phyloP scores from a whole-genome alignment of 2,329 filamentous ascomycete species.

The Pseudophaeomoniella oleicola region DNA sequence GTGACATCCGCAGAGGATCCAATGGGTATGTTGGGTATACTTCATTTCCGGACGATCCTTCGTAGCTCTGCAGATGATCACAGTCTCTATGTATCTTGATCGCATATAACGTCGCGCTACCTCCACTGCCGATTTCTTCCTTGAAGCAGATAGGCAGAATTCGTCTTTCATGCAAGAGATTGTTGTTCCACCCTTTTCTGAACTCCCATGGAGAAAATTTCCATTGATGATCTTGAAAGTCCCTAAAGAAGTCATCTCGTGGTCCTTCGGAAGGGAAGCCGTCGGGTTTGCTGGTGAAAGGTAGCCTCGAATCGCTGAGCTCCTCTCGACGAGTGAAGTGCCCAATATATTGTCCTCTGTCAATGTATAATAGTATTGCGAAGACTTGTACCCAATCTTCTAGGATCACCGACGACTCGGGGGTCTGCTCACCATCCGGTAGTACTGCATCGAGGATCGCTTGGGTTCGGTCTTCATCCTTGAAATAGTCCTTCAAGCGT shows the following conservation, averaged over 20 bases:
- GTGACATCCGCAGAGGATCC: no score
- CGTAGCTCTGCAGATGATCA: conserved; percentile 10
- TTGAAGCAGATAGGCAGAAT: conserved; percentile 14
- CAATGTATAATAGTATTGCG: conserved; percentile 8
- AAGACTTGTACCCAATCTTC: conserved; percentile 7
- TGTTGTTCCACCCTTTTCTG: conserved; percentile 8
- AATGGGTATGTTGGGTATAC: no score
- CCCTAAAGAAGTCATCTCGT: conserved; percentile 8
- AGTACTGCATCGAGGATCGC: conserved; percentile 1
- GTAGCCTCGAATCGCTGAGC: conserved; percentile 10
- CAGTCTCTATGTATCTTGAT: conserved; percentile 14
- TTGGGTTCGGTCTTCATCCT: not conserved
- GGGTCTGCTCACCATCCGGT: not conserved
- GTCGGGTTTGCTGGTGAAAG: conserved; percentile 7
- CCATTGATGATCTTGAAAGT: conserved; percentile 15
- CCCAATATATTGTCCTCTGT: conserved; percentile 5
- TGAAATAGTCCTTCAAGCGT: conserved; percentile 4
- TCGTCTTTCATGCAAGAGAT: conserved; percentile 10
- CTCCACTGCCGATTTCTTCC: conserved; percentile 7
- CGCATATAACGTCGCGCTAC: conserved; percentile 9
- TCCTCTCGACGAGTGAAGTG: conserved; percentile 8
- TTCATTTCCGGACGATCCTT: not conserved
- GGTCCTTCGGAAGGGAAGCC: conserved; percentile 8
- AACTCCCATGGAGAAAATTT: conserved; percentile 13
- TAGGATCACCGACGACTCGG: conserved; percentile 1